Evolutionary conservation across 352 stramenopile species (phyloP), one percentile per base, ranked within the genome.

Genomic region (Phytophthora cactorum): DNA sequence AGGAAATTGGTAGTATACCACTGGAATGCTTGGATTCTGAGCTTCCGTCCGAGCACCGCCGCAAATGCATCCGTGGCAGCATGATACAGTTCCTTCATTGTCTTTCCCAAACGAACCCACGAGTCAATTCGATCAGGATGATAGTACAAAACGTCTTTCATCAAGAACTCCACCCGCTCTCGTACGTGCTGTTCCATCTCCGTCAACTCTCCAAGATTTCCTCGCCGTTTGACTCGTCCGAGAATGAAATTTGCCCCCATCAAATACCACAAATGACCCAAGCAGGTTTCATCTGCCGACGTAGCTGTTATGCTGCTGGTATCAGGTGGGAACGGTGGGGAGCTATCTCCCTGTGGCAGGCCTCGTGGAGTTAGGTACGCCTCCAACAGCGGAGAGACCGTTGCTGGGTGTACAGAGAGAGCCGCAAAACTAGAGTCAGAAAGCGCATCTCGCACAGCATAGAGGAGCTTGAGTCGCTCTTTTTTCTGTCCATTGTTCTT

Each of bases 401-500:
- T 68, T 7, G 44, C 22, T 11, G 68, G 54, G 10, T 70, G 62
- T 4, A 38, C 44, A 39, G 50, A 63, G 15, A 79, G 29, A 50
- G 67, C 46, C 66, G 67, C 41, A 27, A 70, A 52, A 28, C 45
- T 62, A 1, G 70, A 75, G 44, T 72, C 68, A 1, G 59, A 56
- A 43, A 91, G 66, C 4, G 82, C 71, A 38, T 84, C 66, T 4
- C 79, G 80, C n/a, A 92, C 64, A 32, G 78, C 82, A 36, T 77
- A 75, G 0, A 93, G 72, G 7, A 93, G 50, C 50, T 89, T 89
- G 31, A 89, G 68, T 34, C 87, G 81, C 46, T 93, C 85, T 63
- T 88, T 89, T 70, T 93, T 93, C 52, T 92, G 83, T 0, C 77
- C 61, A 39, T 90, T 93, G 44, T 71, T 92, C 70, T 86, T 90